Conservation (phyloP, 164 flowering plant genomes). For the Vitis vinifera region ASM3070453v1 NC_081805.1:10296501-10297000, state of each 20-base stretch:
- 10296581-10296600: slow-evolving; percentile 8
- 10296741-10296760: slow-evolving; percentile 39
- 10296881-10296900: slow-evolving; percentile 62
- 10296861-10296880: slow-evolving; percentile 33
- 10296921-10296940: slow-evolving; percentile 44
- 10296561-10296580: no score
- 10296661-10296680: slow-evolving; percentile 50
- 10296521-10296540: no score
- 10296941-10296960: slow-evolving; percentile 58
- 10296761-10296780: slow-evolving; percentile 57
- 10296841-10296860: slow-evolving; percentile 50
- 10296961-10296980: neutral
- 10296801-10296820: slow-evolving; percentile 59
- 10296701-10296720: slow-evolving; percentile 48
- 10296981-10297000: neutral
- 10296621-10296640: slow-evolving; percentile 53
- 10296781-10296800: slow-evolving; percentile 55
- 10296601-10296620: slow-evolving; percentile 57
- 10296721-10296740: slow-evolving; percentile 47
- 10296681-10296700: slow-evolving; percentile 45
- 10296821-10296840: slow-evolving; percentile 67
- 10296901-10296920: slow-evolving; percentile 55
- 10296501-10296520: no score
- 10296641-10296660: slow-evolving; percentile 39
- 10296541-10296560: no score